A percentile compares a stretch with the other conserved stretches of the same genome.
These are phyloP conservation scores for Fragaria ananassa DNA, from an alignment of 306 rosid species.

Conservation along the genomic window DNA sequence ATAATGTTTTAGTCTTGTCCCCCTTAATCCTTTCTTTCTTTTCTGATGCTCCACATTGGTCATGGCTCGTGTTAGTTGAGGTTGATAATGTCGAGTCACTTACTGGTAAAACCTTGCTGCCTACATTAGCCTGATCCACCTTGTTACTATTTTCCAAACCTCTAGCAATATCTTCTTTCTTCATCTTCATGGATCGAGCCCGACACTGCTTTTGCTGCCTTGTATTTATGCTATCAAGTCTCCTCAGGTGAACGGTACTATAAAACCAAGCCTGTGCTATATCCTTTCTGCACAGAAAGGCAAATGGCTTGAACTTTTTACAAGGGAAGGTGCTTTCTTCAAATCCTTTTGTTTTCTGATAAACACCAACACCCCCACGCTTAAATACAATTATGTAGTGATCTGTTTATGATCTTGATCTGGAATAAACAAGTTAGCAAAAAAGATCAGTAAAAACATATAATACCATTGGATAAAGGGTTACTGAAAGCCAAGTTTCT, in stretches of 20 bases:
- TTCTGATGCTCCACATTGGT: conserved; percentile 28
- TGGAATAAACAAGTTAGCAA: conserved; percentile 22
- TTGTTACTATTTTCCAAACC: conserved; percentile 41
- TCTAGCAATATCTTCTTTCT: conserved; percentile 48
- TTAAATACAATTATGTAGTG: conserved; percentile 28
- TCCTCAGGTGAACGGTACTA: conserved; percentile 45
- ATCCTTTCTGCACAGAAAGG: conserved; percentile 45
- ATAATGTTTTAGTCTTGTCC: conserved; percentile 48
- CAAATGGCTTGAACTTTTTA: conserved; percentile 46
- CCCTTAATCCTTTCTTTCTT: conserved; percentile 42
- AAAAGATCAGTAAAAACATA: background rate
- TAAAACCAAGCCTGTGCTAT: conserved; percentile 49
- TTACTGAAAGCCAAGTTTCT: background rate
- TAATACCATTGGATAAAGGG: background rate
- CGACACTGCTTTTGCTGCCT: conserved; percentile 24
- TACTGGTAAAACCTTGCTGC: conserved; percentile 73
- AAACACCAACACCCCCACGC: conserved; percentile 30
- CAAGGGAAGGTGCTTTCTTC: conserved; percentile 32
- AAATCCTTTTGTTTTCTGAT: conserved; percentile 24
- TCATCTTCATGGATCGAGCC: conserved; percentile 50
- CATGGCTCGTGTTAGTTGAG: conserved; percentile 26
- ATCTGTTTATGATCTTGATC: conserved; percentile 41
- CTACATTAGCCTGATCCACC: conserved; percentile 41
- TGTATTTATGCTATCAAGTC: conserved; percentile 25
- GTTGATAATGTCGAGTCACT: conserved; percentile 48